Evolutionary conservation across 345 rosid genomes (phyloP).

Genomic region (Euphorbia peplus): DNA sequence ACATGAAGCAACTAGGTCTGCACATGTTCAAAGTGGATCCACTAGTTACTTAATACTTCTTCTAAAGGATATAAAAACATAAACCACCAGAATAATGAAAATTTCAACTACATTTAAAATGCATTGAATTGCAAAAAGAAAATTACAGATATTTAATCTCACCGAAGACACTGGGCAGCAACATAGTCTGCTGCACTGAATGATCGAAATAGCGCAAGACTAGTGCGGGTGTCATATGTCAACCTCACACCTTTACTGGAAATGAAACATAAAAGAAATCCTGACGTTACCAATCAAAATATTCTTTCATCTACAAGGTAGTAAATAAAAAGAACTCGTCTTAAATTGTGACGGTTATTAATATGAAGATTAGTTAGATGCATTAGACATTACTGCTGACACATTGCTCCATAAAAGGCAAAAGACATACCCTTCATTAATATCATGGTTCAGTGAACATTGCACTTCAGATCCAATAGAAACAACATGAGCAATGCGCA

Average conservation of each 20-base stretch:
- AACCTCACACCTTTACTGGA: constrained; percentile 57
- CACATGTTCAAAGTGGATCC: background rate
- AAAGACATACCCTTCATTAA: constrained; percentile 62
- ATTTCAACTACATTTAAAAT: background rate
- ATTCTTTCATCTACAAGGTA: background rate
- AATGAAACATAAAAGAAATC: constrained; percentile 16
- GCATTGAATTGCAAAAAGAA: background rate
- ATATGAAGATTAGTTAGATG: background rate
- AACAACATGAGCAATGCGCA: constrained; percentile 73
- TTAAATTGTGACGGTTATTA: background rate
- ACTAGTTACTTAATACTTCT: background rate
- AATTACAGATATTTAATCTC: background rate
- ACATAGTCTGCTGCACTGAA: constrained; percentile 77
- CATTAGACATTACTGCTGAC: background rate
- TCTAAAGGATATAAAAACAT: background rate
- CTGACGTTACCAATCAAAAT: constrained; percentile 11
- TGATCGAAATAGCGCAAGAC: constrained; percentile 62
- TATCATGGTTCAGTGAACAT: constrained; percentile 47
- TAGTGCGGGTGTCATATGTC: constrained; percentile 65
- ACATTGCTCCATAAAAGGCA: background rate
- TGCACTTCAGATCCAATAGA: constrained; percentile 61
- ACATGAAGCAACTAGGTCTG: background rate
- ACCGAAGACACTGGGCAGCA: constrained; percentile 77
- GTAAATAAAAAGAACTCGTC: background rate
- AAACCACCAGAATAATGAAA: constrained; percentile 2